Base-by-base conservation (phyloP, 441 rosid species). In the Bruguiera hainesii region DNA sequence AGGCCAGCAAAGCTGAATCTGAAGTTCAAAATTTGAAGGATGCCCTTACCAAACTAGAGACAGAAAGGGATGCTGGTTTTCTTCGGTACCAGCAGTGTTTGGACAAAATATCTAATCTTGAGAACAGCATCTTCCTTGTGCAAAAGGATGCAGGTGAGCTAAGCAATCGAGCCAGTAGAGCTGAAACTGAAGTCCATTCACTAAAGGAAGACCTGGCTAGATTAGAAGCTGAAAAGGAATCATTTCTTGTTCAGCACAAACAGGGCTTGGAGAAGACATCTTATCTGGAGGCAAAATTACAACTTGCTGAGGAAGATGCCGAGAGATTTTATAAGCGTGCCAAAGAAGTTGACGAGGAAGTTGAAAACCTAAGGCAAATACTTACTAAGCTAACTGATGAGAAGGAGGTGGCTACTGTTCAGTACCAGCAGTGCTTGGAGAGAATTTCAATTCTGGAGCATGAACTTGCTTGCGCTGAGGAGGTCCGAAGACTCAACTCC, bases 1-100 rank as follows among this genome's bases (percentile, higher is more conserved):
- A 83, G 67, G 97, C 91, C n/a, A 78, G 85, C 64, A 79, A 64
- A 79, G 91, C 96, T 48, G 95, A 95, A 82, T 78, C 84, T 76
- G 98, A 91, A 77, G 88, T 82, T 65, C 77, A 81, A 76, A 75
- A 82, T 71, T 80, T 89, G 74, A 84, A 83, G 80, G 93, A 82
- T 64, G 76, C 83, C 57, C 88, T 91, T 15, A 65, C 78, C 57
- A 84, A 76, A 75, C 62, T 85, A 59, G 89, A 83, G 75, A 67
- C 76, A 76, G 91, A 86, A 75, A 88, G 82, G 80, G 89, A 71
- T 61, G 79, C 81, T 66, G 82, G 71, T 76, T 78, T 81, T 82
- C 77, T 76, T 76, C 95, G 80, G 61, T 88, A 84, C 77, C 89
- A 87, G 79, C 84, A 87, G 77, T 88, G 89, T 75, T 69, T 88